Conservation (phyloP, 129 eudicot genomes). For the Helichrysum umbraculigerum region DNA sequence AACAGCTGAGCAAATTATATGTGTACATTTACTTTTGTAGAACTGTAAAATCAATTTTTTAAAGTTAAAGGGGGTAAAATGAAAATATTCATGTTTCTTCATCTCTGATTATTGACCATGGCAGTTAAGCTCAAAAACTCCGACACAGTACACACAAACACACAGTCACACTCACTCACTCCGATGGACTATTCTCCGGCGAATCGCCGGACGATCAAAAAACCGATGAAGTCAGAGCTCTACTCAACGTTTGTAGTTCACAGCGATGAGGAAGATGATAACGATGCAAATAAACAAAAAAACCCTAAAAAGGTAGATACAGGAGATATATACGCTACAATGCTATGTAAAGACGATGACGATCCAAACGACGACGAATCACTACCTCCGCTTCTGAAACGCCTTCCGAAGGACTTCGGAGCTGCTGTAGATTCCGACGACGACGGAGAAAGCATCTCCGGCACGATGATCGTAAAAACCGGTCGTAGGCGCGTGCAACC, state of each 20-base stretch:
- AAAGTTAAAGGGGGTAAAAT: slow-evolving; percentile 8
- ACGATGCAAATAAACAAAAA: slow-evolving; percentile 23
- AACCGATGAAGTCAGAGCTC: slow-evolving; percentile 51
- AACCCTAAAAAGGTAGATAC: slow-evolving; percentile 33
- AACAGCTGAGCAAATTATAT: neutral
- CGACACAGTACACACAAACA: slow-evolving; percentile 11
- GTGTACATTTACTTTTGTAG: neutral
- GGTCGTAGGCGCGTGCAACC: slow-evolving; percentile 34
- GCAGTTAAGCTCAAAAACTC: slow-evolving; percentile 19
- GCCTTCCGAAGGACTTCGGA: slow-evolving; percentile 88
- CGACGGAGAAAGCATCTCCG: slow-evolving; percentile 57
- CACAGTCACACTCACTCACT: neutral
- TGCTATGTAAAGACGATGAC: slow-evolving; percentile 60
- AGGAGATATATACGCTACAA: slow-evolving; percentile 63
- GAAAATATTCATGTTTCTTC: slow-evolving; percentile 15
- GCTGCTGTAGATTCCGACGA: slow-evolving; percentile 52
- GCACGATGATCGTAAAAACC: slow-evolving; percentile 70
- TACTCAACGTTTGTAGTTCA: slow-evolving; percentile 69
- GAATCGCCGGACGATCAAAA: slow-evolving; percentile 48
- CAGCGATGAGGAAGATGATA: slow-evolving; percentile 44
- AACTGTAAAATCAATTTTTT: neutral
- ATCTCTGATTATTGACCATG: slow-evolving; percentile 15
- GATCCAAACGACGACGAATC: slow-evolving; percentile 73
- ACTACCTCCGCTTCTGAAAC: slow-evolving; percentile 88
- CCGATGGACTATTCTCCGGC: slow-evolving; percentile 62